Conservation (phyloP, 768 basidiomycete species). For the Suillus decipiens region DNA sequence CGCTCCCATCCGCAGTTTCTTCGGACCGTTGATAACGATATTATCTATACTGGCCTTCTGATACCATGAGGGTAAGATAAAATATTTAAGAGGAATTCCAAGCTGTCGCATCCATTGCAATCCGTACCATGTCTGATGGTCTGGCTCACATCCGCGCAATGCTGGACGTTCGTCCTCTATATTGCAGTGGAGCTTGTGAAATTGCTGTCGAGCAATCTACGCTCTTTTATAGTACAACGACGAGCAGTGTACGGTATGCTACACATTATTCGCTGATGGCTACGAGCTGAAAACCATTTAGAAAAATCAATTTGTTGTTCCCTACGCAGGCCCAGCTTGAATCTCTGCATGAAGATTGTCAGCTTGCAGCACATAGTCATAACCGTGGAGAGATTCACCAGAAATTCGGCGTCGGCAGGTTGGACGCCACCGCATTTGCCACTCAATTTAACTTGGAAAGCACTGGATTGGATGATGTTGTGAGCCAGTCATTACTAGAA, state of each 20-base stretch:
- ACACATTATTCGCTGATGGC: not conserved
- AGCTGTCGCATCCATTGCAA: not conserved
- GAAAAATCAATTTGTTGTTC: conserved; percentile 2
- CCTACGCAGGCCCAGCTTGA: conserved; percentile 12
- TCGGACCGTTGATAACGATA: not conserved
- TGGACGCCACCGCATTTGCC: conserved; percentile 39
- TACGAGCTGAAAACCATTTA: not conserved
- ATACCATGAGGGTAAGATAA: not conserved
- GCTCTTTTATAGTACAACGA: not conserved
- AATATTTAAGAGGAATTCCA: not conserved
- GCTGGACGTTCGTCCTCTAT: conserved; percentile 1
- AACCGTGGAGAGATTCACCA: conserved; percentile 39
- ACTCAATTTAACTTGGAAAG: conserved; percentile 32
- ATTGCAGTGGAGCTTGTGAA: conserved; percentile 7
- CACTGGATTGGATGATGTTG: conserved; percentile 29
- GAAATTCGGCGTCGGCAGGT: conserved; percentile 45
- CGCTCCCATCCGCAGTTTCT: not conserved
- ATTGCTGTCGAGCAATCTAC: not conserved
- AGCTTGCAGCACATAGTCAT: conserved; percentile 42
- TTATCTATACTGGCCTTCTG: not conserved
- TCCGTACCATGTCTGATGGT: conserved; percentile 13
- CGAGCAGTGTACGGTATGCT: not conserved
- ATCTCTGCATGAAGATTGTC: conserved; percentile 36
- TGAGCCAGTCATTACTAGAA: conserved; percentile 25
- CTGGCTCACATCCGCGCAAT: conserved; percentile 8